phyloP scores from a whole-genome alignment of 805 yeast genomes.

The Wickerhamomyces hampshirensis region DNA sequence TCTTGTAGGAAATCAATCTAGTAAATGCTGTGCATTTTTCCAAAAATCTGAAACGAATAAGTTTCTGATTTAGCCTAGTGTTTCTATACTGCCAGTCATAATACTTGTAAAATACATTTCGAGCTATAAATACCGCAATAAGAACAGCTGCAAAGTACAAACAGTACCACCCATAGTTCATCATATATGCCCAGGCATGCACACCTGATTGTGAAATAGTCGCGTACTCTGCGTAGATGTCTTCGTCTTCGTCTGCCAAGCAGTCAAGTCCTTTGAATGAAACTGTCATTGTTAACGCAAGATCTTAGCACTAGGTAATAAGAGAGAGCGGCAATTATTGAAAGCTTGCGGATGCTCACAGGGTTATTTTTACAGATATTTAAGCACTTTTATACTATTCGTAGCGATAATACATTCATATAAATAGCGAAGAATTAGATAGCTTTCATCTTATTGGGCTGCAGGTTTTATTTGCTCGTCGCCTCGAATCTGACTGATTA shows the following conservation, averaged over 20 bases:
- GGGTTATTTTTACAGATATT: too few species aligned
- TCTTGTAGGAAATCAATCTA: constrained; percentile 30
- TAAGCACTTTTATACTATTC: background rate
- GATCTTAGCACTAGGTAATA: too few species aligned
- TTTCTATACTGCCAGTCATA: constrained; percentile 18
- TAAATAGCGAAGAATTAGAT: background rate
- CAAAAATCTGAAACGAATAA: background rate
- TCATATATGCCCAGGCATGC: constrained; percentile 14
- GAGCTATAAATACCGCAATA: constrained; percentile 4
- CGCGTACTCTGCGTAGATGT: constrained; percentile 1
- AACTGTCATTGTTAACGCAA: constrained; percentile 6
- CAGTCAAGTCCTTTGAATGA: constrained; percentile 19
- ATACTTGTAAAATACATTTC: constrained; percentile 10
- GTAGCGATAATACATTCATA: too few species aligned
- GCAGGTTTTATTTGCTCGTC: background rate
- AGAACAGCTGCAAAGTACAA: constrained; percentile 16
- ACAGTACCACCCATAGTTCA: constrained; percentile 12
- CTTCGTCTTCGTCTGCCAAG: constrained; percentile 8
- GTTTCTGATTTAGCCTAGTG: constrained; percentile 5
- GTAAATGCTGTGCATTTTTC: constrained; percentile 26
- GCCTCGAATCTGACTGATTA: too few species aligned
- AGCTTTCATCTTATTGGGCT: background rate
- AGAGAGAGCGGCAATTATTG: too few species aligned
- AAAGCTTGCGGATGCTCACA: too few species aligned
- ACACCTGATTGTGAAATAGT: constrained; percentile 13